phyloP scores from a whole-genome alignment of 1,284 basidiomycete genomes.

The Erythrobasidium hasegawianum region DNA sequence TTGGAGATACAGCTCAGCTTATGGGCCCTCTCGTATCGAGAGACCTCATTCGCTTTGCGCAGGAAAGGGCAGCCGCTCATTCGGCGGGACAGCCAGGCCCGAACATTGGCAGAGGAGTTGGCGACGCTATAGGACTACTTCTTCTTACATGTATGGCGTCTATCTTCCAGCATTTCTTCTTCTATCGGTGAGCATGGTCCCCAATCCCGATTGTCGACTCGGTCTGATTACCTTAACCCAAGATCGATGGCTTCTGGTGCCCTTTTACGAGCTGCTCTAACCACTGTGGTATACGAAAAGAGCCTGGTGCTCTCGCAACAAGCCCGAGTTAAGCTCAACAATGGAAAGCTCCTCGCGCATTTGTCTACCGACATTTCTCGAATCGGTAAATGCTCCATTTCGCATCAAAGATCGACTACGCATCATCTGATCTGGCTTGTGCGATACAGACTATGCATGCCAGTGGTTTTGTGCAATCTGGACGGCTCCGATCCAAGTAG shows the following conservation, averaged over 20 bases:
- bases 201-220: no score
- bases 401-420: neutral
- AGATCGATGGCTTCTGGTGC: conserved; percentile 56
- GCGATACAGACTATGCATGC: conserved; percentile 7
- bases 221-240: neutral
- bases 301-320: conserved; percentile 73
- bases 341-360: conserved; percentile 83
- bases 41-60: conserved; percentile 71
- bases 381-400: conserved; percentile 64
- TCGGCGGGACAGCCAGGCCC: conserved; percentile 54
- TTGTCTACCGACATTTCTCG: conserved; percentile 90
- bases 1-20: conserved; percentile 63
- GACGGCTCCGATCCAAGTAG: conserved; percentile 63
- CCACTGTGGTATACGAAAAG: conserved; percentile 78
- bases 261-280: conserved; percentile 78
- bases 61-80: conserved; percentile 58
- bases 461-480: conserved; percentile 68
- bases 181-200: conserved; percentile 59
- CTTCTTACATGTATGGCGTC: conserved; percentile 66
- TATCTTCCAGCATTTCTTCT: conserved; percentile 54
- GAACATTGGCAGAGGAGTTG: conserved; percentile 66
- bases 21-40: conserved; percentile 73
- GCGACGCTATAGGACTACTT: conserved; percentile 62
- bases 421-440: conserved; percentile 1
- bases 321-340: conserved; percentile 71